phyloP scores from a whole-genome alignment of 1,139 yeast species.

The Nakaseomyces bracarensis region DNA sequence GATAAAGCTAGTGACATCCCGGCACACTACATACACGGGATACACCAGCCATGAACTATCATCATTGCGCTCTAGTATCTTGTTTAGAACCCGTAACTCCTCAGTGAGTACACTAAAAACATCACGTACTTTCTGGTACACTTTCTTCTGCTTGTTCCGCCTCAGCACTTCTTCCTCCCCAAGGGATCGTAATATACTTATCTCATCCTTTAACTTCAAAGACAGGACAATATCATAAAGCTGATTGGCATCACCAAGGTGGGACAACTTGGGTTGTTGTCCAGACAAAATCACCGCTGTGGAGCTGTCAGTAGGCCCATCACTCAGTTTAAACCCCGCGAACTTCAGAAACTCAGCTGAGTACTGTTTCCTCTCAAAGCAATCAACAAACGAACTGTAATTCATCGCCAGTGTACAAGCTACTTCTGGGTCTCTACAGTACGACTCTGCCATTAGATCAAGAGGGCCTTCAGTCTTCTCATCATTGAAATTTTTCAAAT shows the following conservation, averaged over 20 bases:
- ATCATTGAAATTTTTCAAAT: too few species aligned
- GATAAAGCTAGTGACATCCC: slow-evolving; percentile 1
- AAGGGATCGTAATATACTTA: background rate
- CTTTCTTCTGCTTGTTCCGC: slow-evolving; percentile 9
- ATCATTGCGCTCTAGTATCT: slow-evolving; percentile 45
- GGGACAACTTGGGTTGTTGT: slow-evolving; percentile 5
- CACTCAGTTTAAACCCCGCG: slow-evolving; percentile 13
- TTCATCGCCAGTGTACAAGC: slow-evolving; percentile 4
- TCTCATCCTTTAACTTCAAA: slow-evolving; percentile 20
- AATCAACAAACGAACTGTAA: slow-evolving; percentile 12
- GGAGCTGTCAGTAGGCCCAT: slow-evolving; percentile 7
- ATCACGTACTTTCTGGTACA: slow-evolving; percentile 6
- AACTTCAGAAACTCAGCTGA: slow-evolving; percentile 17
- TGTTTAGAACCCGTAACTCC: slow-evolving; percentile 39
- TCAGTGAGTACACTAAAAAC: slow-evolving; percentile 7
- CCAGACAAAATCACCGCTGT: slow-evolving; percentile 10
- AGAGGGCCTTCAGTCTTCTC: background rate
- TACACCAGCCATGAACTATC: slow-evolving; percentile 62
- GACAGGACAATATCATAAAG: slow-evolving; percentile 10
- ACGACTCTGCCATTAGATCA: too few species aligned
- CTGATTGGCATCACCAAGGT: slow-evolving; percentile 3
- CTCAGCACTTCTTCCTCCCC: background rate
- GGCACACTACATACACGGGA: background rate
- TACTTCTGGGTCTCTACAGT: background rate
- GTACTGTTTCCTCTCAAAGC: slow-evolving; percentile 14